Conservation (phyloP, 345 rosid species). For the Acer campestre region DNA sequence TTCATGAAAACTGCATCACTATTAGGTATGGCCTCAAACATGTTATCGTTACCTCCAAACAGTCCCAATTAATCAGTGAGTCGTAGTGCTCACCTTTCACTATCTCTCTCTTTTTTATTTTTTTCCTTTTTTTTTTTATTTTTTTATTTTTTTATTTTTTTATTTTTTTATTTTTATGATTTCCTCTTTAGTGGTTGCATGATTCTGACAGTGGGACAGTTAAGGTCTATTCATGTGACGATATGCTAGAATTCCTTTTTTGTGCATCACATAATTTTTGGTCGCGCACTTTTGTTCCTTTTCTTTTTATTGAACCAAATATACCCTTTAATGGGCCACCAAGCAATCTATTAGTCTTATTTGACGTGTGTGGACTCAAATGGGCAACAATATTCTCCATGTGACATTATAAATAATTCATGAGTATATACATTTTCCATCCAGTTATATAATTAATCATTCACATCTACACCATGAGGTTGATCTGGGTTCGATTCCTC, state of each 20-base stretch:
- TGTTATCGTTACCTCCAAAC: conserved; percentile 28
- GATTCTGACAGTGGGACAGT: not conserved
- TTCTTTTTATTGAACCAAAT: not conserved
- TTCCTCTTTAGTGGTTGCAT: not conserved
- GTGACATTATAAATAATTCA: too few relatives aligned
- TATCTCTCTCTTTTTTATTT: too few relatives aligned
- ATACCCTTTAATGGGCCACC: not conserved
- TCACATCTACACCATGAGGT: too few relatives aligned
- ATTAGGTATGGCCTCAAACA: conserved; percentile 33
- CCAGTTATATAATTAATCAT: too few relatives aligned
- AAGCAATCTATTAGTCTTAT: not conserved
- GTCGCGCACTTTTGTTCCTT: not conserved
- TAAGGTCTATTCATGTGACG: not conserved
- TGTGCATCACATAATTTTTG: not conserved
- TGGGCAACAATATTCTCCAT: not conserved
- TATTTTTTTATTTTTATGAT: too few relatives aligned
- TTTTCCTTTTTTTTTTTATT: too few relatives aligned
- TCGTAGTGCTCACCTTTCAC: not conserved
- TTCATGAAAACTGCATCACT: conserved; percentile 36
- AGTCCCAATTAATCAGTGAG: too few relatives aligned
- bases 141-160: too few relatives aligned
- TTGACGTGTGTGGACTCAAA: not conserved
- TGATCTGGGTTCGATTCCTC: too few relatives aligned
- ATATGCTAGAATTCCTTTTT: too few relatives aligned
- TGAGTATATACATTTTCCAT: too few relatives aligned